Percentiles rank a stretch among this genome's conserved stretches.
Conservation (phyloP, 257 asterid species). For the Nemophila menziesii region DNA sequence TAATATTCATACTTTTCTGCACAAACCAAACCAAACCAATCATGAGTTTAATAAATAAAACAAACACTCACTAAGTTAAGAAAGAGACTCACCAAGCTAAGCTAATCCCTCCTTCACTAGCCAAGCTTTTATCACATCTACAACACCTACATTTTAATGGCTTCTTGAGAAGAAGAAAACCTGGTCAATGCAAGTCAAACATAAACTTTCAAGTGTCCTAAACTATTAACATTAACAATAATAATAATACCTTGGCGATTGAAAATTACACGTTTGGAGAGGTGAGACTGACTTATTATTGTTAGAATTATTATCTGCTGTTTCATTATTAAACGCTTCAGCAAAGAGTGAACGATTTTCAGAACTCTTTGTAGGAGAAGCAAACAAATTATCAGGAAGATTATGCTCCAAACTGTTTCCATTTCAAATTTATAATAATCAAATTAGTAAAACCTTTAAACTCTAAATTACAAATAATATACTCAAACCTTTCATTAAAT, state of each 20-base stretch:
- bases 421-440: slow-evolving; percentile 6
- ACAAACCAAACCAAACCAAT: slow-evolving; percentile 7
- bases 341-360: slow-evolving; percentile 24
- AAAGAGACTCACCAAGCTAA: slow-evolving; percentile 41
- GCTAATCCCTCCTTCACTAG: slow-evolving; percentile 40
- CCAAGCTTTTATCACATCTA: slow-evolving; percentile 29
- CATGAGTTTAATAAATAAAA: slow-evolving; percentile 4
- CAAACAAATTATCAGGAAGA: slow-evolving; percentile 78
- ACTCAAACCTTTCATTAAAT: slow-evolving; percentile 39
- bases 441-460: slow-evolving; percentile 6
- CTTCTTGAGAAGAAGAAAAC: slow-evolving; percentile 60
- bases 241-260: slow-evolving; percentile 55
- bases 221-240: background rate
- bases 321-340: slow-evolving; percentile 23
- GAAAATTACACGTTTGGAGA: slow-evolving; percentile 48
- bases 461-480: background rate
- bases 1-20: slow-evolving; percentile 61
- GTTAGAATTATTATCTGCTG: slow-evolving; percentile 35
- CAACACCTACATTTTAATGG: slow-evolving; percentile 55
- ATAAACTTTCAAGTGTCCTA: background rate
- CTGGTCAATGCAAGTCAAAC: slow-evolving; percentile 15
- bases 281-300: slow-evolving; percentile 32
- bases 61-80: background rate
- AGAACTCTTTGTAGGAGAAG: slow-evolving; percentile 76
- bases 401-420: slow-evolving; percentile 59